Evolutionary conservation across 441 rosid species (phyloP).

Genomic region (Macaranga tanarius): DNA sequence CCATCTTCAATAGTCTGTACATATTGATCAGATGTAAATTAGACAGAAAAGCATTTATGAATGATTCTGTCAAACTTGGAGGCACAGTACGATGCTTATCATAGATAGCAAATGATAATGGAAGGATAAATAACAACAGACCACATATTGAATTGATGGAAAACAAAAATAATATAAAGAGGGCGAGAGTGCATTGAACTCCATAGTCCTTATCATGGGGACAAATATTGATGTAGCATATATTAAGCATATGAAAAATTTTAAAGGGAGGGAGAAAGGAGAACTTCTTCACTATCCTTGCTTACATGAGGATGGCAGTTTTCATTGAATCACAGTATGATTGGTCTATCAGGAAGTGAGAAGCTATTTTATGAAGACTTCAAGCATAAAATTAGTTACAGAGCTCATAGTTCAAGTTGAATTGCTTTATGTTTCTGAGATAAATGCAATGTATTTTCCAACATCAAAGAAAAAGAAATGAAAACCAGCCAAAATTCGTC

Average conservation of each 20-base stretch:
- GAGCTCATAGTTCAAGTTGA: background rate
- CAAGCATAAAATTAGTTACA: background rate
- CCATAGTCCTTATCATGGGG: background rate
- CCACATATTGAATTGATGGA: background rate
- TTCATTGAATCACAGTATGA: background rate
- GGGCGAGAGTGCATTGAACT: background rate
- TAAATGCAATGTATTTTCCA: constrained; percentile 8
- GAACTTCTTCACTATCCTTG: background rate
- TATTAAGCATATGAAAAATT: no score
- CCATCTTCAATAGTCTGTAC: constrained; percentile 56
- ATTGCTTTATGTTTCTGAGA: background rate
- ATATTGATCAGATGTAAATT: constrained; percentile 21
- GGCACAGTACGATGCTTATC: constrained; percentile 6
- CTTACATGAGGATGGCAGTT: background rate
- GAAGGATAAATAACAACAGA: background rate
- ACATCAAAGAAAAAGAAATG: constrained; percentile 13
- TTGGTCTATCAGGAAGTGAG: background rate
- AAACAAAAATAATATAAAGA: constrained; percentile 1
- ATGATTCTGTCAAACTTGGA: constrained; percentile 19
- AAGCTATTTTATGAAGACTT: background rate
- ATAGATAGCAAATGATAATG: background rate
- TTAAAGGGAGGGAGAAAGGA: background rate
- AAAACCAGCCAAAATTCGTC: constrained; percentile 1
- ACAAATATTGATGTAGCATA: background rate
- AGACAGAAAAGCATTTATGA: constrained; percentile 22